phyloP scores from a whole-genome alignment of 371 early-diverging fungal genomes.

The Dentiscutata heterogama region DNA sequence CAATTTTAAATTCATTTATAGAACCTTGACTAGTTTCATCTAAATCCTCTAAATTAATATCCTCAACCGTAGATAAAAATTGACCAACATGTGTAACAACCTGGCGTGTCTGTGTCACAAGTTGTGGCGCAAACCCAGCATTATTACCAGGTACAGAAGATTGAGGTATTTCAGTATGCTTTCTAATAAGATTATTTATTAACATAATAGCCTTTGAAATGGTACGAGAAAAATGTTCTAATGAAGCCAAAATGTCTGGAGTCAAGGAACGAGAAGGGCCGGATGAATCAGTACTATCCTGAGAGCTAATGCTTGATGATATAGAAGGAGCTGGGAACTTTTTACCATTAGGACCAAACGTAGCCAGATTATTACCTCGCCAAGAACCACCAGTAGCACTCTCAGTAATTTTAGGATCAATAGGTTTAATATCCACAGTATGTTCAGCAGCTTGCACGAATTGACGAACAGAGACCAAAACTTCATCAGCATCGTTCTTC shows the following conservation, averaged over 20 bases:
- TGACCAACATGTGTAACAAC: conserved; percentile 56
- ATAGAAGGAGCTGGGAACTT: neutral
- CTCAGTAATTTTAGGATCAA: conserved; percentile 58
- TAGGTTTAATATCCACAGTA: conserved; percentile 66
- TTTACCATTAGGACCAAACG: neutral
- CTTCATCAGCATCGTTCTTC: conserved; percentile 69
- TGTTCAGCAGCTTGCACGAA: conserved; percentile 84
- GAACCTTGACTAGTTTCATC: conserved; percentile 56
- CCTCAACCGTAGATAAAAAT: conserved; percentile 53
- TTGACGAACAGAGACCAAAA: conserved; percentile 77
- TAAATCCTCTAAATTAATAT: conserved; percentile 54
- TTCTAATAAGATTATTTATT: conserved; percentile 19
- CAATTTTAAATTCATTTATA: conserved; percentile 68
- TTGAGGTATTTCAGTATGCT: neutral
- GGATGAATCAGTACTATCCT: neutral
- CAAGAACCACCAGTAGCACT: conserved; percentile 47
- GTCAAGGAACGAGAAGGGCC: conserved; percentile 22
- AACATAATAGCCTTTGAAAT: conserved; percentile 25
- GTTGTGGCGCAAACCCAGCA: conserved; percentile 53
- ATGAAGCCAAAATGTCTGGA: conserved; percentile 24
- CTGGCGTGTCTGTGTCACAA: conserved; percentile 54
- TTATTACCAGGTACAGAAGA: conserved; percentile 35
- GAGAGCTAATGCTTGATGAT: conserved; percentile 17
- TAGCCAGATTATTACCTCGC: conserved; percentile 39
- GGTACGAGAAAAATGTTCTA: conserved; percentile 39